phyloP scores from a whole-genome alignment of 1,139 yeast genomes.

The Blastobotrys illinoisensis region DNA sequence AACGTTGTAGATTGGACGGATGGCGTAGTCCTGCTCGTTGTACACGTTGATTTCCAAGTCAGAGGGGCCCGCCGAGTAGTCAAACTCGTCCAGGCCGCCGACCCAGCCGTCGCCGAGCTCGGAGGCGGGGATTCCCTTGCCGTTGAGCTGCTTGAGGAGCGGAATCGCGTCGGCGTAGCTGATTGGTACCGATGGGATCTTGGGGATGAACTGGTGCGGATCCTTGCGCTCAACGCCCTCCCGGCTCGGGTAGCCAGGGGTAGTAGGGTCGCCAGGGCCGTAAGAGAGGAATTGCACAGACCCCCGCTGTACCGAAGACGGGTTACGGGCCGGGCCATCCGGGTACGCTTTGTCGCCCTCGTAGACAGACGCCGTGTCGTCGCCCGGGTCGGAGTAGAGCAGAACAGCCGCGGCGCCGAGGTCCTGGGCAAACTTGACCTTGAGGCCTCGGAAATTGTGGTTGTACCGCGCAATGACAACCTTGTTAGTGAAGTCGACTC shows the following conservation, averaged over 20 bases:
- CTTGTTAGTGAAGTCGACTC: constrained; percentile 46
- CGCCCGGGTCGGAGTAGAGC: constrained; percentile 62
- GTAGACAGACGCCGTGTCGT: constrained; percentile 45
- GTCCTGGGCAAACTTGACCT: constrained; percentile 63
- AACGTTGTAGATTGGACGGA: constrained; percentile 55
- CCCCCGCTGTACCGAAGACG: constrained; percentile 73
- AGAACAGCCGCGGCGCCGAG: constrained; percentile 56
- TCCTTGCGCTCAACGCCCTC: constrained; percentile 45
- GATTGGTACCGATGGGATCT: constrained; percentile 59
- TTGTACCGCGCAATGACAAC: constrained; percentile 61
- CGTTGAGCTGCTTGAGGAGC: constrained; percentile 47
- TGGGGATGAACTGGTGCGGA: constrained; percentile 48
- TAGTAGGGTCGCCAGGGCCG: constrained; percentile 84
- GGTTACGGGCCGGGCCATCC: constrained; percentile 63
- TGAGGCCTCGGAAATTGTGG: constrained; percentile 55
- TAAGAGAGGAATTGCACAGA: constrained; percentile 73
- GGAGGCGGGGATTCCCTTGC: constrained; percentile 42
- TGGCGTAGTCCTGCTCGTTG: constrained; percentile 52
- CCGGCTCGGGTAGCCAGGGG: constrained; percentile 75
- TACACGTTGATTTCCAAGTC: constrained; percentile 46
- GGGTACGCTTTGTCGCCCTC: constrained; percentile 56
- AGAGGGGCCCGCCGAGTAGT: constrained; percentile 61
- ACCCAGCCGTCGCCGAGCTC: constrained; percentile 40
- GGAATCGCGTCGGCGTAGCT: constrained; percentile 55
- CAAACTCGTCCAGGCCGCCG: constrained; percentile 44